phyloP scores from a whole-genome alignment of 2,329 filamentous ascomycete genomes.

The Trichocomaceae sp. region DNA sequence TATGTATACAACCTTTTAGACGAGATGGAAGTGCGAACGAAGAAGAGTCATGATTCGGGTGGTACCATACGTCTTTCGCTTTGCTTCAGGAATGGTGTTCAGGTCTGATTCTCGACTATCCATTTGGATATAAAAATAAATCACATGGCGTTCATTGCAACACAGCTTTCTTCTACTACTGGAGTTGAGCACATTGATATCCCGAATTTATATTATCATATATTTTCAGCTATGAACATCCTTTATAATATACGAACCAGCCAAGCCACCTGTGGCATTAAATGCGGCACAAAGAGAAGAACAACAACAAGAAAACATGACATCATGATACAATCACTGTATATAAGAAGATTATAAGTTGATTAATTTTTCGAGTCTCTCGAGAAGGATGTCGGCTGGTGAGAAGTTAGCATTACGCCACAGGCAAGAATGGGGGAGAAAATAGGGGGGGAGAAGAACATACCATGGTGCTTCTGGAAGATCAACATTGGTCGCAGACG shows the following conservation, averaged over 20 bases:
- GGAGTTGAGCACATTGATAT: neutral
- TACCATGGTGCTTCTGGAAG: constrained; percentile 81
- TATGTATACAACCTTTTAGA: constrained; percentile 18
- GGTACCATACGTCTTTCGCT: neutral
- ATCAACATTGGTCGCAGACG: constrained; percentile 82
- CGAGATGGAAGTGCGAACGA: constrained; percentile 43
- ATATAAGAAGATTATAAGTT: constrained; percentile 23
- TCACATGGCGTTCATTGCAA: neutral
- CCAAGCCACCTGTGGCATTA: constrained; percentile 6
- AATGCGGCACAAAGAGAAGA: neutral
- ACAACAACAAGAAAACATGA: constrained; percentile 3
- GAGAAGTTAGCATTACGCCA: constrained; percentile 6
- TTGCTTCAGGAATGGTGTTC: neutral
- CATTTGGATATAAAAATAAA: neutral
- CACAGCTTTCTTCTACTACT: neutral
- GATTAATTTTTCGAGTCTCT: constrained; percentile 68
- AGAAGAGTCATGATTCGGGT: constrained; percentile 18
- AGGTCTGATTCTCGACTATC: neutral
- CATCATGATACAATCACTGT: constrained; percentile 3
- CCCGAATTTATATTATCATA: neutral
- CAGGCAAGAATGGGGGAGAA: neutral
- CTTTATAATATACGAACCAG: constrained; percentile 8
- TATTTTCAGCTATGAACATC: constrained; percentile 4
- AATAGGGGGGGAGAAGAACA: constrained; percentile 15
- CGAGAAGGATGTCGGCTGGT: constrained; percentile 66